These are phyloP conservation scores for Termitomyces sp. DNA, from an alignment of 768 basidiomycete species.

Conservation along the genomic window DNA sequence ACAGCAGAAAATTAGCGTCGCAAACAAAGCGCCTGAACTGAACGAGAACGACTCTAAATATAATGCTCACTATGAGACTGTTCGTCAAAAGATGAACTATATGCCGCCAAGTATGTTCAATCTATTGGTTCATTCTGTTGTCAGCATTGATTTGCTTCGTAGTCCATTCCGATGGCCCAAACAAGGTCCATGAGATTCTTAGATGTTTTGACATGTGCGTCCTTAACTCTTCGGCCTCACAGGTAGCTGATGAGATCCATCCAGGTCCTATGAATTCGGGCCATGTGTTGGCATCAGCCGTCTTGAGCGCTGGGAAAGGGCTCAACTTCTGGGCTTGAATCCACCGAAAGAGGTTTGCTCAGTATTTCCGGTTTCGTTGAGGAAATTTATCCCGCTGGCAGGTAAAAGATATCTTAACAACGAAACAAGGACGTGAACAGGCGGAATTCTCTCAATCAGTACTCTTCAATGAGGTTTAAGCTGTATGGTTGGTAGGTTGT, in stretches of 20 bases:
- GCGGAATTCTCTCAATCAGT: constrained; percentile 55
- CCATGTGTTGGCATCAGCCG: constrained; percentile 78
- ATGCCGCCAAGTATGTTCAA: constrained; percentile 50
- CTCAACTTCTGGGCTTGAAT: constrained; percentile 66
- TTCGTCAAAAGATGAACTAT: constrained; percentile 48
- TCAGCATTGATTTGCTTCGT: constrained; percentile 3
- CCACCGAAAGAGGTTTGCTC: constrained; percentile 70
- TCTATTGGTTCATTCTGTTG: not conserved
- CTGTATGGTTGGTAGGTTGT: not conserved
- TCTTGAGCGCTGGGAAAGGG: constrained; percentile 85
- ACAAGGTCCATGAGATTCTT: constrained; percentile 64
- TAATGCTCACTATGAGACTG: constrained; percentile 40
- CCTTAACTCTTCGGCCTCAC: not conserved
- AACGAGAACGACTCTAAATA: constrained; percentile 47
- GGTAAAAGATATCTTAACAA: constrained; percentile 75
- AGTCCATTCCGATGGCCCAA: constrained; percentile 66
- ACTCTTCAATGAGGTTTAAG: constrained; percentile 43
- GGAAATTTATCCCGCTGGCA: constrained; percentile 21
- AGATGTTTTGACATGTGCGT: constrained; percentile 74
- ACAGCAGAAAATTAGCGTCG: constrained; percentile 5
- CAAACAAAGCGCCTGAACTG: constrained; percentile 26
- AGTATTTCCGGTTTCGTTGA: not conserved
- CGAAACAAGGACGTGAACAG: constrained; percentile 54
- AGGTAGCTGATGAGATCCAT: constrained; percentile 4
- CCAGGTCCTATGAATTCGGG: constrained; percentile 72